Conservation (phyloP, 805 yeast species). For the Wickerhamiella siamensis region DNA sequence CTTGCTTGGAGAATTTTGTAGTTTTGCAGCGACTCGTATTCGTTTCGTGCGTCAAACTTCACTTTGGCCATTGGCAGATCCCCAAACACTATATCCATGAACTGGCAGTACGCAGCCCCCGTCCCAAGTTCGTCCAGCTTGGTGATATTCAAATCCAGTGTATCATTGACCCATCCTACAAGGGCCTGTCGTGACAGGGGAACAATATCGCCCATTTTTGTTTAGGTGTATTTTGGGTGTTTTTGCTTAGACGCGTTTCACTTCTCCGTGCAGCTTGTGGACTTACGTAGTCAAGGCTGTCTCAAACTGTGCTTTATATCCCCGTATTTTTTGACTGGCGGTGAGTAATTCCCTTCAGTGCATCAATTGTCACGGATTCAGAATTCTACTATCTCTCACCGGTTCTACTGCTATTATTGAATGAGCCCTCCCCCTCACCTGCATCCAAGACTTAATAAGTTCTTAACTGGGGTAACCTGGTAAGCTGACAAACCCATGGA, state of each 20-base stretch:
- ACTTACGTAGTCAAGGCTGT: no score
- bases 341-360: no score
- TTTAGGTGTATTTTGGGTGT: neutral
- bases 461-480: no score
- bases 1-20: slow-evolving; percentile 75
- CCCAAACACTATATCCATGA: slow-evolving; percentile 69
- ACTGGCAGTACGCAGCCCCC: slow-evolving; percentile 91
- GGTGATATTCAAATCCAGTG: slow-evolving; percentile 47
- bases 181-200: slow-evolving; percentile 58
- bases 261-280: no score
- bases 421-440: no score
- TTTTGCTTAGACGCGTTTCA: neutral
- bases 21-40: slow-evolving; percentile 65
- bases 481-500: no score
- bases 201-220: neutral
- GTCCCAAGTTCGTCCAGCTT: slow-evolving; percentile 90
- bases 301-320: no score
- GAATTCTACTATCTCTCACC: no score
- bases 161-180: slow-evolving; percentile 68
- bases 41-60: slow-evolving; percentile 52
- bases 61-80: slow-evolving; percentile 75
- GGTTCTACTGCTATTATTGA: no score
- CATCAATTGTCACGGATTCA: no score
- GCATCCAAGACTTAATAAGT: no score
- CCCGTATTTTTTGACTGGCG: no score